A percentile compares a stretch with the other conserved stretches of the same genome.
Conservation (phyloP, 164 flowering plant genomes). For the Malania oleifera region DNA sequence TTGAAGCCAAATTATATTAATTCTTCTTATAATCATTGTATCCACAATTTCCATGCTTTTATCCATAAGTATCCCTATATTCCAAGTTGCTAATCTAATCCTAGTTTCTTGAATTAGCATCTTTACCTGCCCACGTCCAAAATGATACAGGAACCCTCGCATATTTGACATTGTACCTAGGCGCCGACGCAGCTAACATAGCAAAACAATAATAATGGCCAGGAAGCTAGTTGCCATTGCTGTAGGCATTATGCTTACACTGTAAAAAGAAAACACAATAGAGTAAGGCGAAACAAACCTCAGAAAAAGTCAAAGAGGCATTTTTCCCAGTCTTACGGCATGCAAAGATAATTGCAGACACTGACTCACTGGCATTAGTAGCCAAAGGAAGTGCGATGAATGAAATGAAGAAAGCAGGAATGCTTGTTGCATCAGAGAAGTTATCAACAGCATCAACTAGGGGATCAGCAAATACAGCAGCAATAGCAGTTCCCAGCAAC, state of each 20-base stretch:
- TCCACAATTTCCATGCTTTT: too few species aligned
- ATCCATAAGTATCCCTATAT: too few species aligned
- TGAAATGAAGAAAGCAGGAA: slow-evolving; percentile 91
- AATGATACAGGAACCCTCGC: too few species aligned
- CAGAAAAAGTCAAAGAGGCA: slow-evolving; percentile 83
- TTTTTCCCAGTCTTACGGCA: slow-evolving; percentile 60
- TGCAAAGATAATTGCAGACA: slow-evolving; percentile 78
- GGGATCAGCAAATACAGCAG: slow-evolving; percentile 86
- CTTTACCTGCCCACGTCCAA: too few species aligned
- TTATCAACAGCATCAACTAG: slow-evolving; percentile 77
- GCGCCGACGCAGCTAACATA: too few species aligned
- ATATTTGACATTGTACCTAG: too few species aligned
- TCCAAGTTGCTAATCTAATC: too few species aligned
- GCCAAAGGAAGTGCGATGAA: slow-evolving; percentile 82
- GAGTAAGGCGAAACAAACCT: slow-evolving; percentile 39
- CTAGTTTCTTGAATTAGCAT: too few species aligned
- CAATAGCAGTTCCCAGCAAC: slow-evolving; percentile 62
- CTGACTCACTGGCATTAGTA: slow-evolving; percentile 89
- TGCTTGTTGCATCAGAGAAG: slow-evolving; percentile 71
- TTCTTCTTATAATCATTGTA: too few species aligned
- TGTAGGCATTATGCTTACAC: neutral
- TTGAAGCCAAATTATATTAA: too few species aligned
- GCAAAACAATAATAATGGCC: too few species aligned
- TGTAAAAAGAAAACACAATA: neutral
- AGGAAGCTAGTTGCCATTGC: neutral